Conservation (phyloP, 768 basidiomycete genomes). For the Leucogyrophana mollusca region DNA sequence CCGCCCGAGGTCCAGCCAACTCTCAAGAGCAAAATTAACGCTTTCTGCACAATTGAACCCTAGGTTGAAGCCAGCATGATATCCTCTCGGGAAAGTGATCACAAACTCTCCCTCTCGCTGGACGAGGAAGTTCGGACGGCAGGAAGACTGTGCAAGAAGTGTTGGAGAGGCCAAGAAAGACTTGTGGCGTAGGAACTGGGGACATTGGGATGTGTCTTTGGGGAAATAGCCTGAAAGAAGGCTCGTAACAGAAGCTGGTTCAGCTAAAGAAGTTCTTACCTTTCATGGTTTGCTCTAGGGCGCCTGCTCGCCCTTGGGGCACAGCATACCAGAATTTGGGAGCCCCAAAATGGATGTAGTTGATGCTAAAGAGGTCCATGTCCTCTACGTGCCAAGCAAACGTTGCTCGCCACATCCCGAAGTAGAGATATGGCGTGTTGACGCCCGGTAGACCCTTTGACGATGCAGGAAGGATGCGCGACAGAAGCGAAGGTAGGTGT, state of each 20-base stretch:
- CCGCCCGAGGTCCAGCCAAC: conserved; percentile 88
- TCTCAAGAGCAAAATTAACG: conserved; percentile 94
- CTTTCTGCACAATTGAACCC: conserved; percentile 97
- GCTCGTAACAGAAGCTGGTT: not conserved
- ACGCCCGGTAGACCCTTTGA: conserved; percentile 85
- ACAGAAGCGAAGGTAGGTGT: conserved; percentile 80
- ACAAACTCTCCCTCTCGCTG: conserved; percentile 96
- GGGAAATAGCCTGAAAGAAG: conserved; percentile 76
- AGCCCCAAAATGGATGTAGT: conserved; percentile 98
- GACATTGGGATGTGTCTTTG: conserved; percentile 77
- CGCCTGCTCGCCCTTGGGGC: conserved; percentile 78
- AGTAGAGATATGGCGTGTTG: conserved; percentile 96
- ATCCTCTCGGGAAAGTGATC: conserved; percentile 91
- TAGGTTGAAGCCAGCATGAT: conserved; percentile 96
- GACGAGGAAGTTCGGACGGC: conserved; percentile 81
- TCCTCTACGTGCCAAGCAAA: conserved; percentile 99
- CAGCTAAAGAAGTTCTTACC: conserved; percentile 41
- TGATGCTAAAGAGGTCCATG: conserved; percentile 98
- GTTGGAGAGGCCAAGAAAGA: conserved; percentile 91
- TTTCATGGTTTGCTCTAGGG: conserved; percentile 89
- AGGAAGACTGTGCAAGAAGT: conserved; percentile 74
- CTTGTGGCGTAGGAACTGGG: conserved; percentile 96
- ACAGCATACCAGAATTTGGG: conserved; percentile 98
- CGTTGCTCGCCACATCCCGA: conserved; percentile 99
- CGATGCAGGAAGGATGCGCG: conserved; percentile 69